These are phyloP conservation scores for Penicillium macrosclerotiorum DNA, from an alignment of 495 filamentous ascomycete species.

Conservation along the genomic window DNA sequence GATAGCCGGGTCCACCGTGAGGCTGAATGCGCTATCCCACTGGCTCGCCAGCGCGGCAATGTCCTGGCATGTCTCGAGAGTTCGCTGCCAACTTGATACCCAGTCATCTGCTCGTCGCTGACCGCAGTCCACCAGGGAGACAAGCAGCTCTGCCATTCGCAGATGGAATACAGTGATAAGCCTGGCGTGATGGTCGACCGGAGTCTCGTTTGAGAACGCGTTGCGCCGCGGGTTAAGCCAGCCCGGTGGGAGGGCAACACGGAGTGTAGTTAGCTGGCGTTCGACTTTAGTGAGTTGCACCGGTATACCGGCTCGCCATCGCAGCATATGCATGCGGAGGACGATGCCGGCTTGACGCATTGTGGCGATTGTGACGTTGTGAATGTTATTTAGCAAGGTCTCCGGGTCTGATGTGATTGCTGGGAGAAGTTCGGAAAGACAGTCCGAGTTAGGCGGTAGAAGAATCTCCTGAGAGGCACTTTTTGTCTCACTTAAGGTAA, in stretches of 20 bases:
- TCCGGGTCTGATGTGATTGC: slow-evolving; percentile 3
- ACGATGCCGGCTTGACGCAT: slow-evolving; percentile 14
- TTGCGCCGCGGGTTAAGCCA: slow-evolving; percentile 19
- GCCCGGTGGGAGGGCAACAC: slow-evolving; percentile 12
- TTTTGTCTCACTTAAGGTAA: background rate
- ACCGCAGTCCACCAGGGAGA: slow-evolving; percentile 3
- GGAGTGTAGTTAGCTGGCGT: slow-evolving; percentile 12
- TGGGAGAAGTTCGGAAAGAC: too few species aligned
- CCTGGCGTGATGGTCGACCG: slow-evolving; percentile 14
- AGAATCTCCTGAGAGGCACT: background rate
- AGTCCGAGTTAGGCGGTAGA: slow-evolving; percentile 4
- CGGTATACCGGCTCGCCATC: background rate
- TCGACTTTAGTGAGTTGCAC: slow-evolving; percentile 7
- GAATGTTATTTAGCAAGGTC: slow-evolving; percentile 9
- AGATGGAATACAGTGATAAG: slow-evolving; percentile 17
- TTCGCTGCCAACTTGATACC: slow-evolving; percentile 14
- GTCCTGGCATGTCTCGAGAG: slow-evolving; percentile 17
- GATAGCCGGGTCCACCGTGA: slow-evolving; percentile 21
- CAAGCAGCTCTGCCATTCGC: slow-evolving; percentile 9
- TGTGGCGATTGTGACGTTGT: slow-evolving; percentile 8
- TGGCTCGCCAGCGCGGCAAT: slow-evolving; percentile 13
- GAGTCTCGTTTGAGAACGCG: slow-evolving; percentile 14
- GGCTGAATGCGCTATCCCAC: slow-evolving; percentile 18
- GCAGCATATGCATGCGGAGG: slow-evolving; percentile 1
- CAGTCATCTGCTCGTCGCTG: slow-evolving; percentile 7